phyloP scores from a whole-genome alignment of 768 basidiomycete species.

The Amanita pallidorosea region DNA sequence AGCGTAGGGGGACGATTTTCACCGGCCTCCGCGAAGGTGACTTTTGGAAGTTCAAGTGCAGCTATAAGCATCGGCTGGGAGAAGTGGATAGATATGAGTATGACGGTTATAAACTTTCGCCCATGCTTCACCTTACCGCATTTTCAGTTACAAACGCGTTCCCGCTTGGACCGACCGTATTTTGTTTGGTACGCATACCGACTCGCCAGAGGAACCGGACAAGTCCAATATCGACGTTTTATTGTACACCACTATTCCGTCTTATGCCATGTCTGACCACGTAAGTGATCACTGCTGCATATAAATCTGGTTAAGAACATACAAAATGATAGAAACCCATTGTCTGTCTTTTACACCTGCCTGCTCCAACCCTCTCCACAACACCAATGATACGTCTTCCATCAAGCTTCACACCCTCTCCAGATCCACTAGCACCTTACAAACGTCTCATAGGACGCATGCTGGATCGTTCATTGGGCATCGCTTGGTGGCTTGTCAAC shows the following conservation, averaged over 20 bases:
- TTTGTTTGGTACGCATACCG: constrained; percentile 69
- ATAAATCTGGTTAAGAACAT: not conserved
- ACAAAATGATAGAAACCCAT: constrained; percentile 65
- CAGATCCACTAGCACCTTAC: constrained; percentile 39
- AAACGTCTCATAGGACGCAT: constrained; percentile 58
- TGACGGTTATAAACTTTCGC: constrained; percentile 9
- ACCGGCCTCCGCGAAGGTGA: constrained; percentile 75
- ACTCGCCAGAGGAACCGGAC: constrained; percentile 41
- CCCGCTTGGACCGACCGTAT: constrained; percentile 95
- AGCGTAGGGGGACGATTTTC: constrained; percentile 53
- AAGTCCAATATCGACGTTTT: constrained; percentile 50
- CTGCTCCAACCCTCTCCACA: constrained; percentile 16
- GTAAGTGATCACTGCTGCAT: constrained; percentile 27
- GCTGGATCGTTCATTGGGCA: constrained; percentile 68
- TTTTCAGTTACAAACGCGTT: constrained; percentile 48
- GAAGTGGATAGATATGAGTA: constrained; percentile 78
- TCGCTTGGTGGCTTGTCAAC: constrained; percentile 68
- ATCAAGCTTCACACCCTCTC: constrained; percentile 32
- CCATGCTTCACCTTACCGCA: not conserved
- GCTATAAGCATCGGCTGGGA: constrained; percentile 80
- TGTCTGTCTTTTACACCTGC: constrained; percentile 59
- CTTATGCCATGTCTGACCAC: constrained; percentile 87
- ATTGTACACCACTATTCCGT: constrained; percentile 71
- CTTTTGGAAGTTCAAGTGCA: constrained; percentile 84
- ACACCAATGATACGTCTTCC: constrained; percentile 43